A percentile compares a stretch with the other conserved stretches of the same genome.
Evolutionary conservation across 176 grass and related monocot species (phyloP).

Genomic region (Triticum turgidum): DNA sequence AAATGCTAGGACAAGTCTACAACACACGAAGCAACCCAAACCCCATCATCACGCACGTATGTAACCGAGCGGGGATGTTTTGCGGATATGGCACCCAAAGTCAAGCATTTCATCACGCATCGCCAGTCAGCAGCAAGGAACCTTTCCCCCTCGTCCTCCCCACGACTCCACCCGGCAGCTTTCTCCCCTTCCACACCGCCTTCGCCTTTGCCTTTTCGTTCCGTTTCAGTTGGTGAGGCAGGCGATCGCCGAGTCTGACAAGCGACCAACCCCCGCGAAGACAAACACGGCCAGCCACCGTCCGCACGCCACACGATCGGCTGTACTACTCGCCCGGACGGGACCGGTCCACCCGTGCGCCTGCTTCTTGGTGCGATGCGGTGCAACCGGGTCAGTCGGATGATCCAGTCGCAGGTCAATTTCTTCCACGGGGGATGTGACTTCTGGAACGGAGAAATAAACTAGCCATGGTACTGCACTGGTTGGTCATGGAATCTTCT

Average conservation of each 20-base stretch:
- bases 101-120: neutral
- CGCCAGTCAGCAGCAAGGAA: neutral
- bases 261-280: constrained; percentile 22
- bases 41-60: neutral
- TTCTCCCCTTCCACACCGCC: neutral
- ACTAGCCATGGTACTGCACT: no score
- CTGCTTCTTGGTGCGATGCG: neutral
- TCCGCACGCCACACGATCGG: neutral
- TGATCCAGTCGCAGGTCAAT: neutral
- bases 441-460: neutral
- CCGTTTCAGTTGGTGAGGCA: constrained; percentile 41
- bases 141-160: neutral
- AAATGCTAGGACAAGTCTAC: neutral
- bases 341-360: neutral
- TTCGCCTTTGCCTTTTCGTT: constrained; percentile 5
- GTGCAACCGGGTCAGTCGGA: neutral
- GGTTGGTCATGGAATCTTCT: neutral
- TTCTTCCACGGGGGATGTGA: neutral
- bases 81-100: constrained; percentile 8
- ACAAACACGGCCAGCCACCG: neutral
- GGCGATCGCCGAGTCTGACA: constrained; percentile 38
- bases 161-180: neutral
- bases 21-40: neutral
- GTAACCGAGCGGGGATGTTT: neutral
- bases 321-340: neutral